A percentile compares a stretch with the other conserved stretches of the same genome.
Conservation (phyloP, 2,329 filamentous ascomycete species). For the Nemania sp. region DNA sequence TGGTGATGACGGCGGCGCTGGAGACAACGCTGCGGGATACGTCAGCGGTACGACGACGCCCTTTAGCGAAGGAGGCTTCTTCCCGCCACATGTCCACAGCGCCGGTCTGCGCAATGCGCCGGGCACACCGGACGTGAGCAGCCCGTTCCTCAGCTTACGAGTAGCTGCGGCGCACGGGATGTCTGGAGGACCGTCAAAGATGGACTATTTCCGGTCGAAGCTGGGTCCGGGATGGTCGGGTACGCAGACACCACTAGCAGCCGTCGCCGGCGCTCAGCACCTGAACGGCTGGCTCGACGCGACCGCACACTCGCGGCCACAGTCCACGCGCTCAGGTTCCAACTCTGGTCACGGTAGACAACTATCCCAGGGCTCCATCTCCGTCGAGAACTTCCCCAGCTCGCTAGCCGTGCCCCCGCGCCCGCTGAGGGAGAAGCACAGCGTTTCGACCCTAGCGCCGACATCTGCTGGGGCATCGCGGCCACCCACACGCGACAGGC, state of each 20-base stretch:
- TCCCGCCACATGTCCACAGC: constrained; percentile 46
- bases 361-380: constrained; percentile 52
- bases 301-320: constrained; percentile 1
- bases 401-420: constrained; percentile 43
- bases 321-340: constrained; percentile 23
- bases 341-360: constrained; percentile 47
- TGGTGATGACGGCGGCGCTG: constrained; percentile 7
- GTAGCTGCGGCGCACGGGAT: constrained; percentile 65
- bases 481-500: constrained; percentile 58
- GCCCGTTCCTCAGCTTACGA: constrained; percentile 57
- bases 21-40: constrained; percentile 20
- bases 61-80: constrained; percentile 32
- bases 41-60: constrained; percentile 29
- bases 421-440: constrained; percentile 59
- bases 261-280: constrained; percentile 72
- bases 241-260: constrained; percentile 76
- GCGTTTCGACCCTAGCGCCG: constrained; percentile 64
- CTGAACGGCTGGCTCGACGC: constrained; percentile 53
- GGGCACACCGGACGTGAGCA: constrained; percentile 51
- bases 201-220: constrained; percentile 83
- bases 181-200: constrained; percentile 72
- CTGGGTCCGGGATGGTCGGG: constrained; percentile 72
- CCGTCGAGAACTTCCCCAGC: constrained; percentile 46
- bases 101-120: constrained; percentile 40
- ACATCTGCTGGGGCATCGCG: constrained; percentile 57